phyloP scores from a whole-genome alignment of 345 rosid genomes.

The Gossypium herbaceum region DNA sequence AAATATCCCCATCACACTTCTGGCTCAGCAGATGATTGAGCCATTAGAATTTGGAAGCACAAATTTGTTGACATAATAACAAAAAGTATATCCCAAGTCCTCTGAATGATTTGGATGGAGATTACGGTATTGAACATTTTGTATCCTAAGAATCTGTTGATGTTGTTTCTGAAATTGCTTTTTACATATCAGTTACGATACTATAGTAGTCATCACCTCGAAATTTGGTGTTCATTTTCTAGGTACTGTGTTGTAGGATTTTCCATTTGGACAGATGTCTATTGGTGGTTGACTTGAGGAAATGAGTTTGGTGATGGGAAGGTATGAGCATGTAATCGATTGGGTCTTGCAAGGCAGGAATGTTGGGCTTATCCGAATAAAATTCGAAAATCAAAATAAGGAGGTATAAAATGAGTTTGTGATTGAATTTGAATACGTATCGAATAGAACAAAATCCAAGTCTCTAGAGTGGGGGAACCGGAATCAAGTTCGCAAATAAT shows the following conservation, averaged over 20 bases:
- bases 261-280: not conserved
- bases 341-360: no score
- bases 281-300: not conserved
- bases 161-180: conserved; percentile 1
- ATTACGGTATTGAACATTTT: not conserved
- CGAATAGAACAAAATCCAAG: no score
- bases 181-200: not conserved
- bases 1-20: conserved; percentile 64
- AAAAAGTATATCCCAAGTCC: not conserved
- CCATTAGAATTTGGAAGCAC: not conserved
- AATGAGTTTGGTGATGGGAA: no score
- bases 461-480: no score
- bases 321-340: no score
- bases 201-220: not conserved
- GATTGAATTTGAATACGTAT: no score
- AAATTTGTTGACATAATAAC: not conserved
- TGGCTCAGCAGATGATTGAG: conserved; percentile 46
- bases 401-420: no score
- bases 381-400: no score
- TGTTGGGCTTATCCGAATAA: no score
- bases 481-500: no score
- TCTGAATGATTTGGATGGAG: not conserved
- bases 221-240: not conserved
- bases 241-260: not conserved
- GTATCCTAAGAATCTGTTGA: not conserved